Evolutionary conservation across 495 filamentous ascomycete genomes (phyloP).

Genomic region (Amphirosellinia nigrospora): DNA sequence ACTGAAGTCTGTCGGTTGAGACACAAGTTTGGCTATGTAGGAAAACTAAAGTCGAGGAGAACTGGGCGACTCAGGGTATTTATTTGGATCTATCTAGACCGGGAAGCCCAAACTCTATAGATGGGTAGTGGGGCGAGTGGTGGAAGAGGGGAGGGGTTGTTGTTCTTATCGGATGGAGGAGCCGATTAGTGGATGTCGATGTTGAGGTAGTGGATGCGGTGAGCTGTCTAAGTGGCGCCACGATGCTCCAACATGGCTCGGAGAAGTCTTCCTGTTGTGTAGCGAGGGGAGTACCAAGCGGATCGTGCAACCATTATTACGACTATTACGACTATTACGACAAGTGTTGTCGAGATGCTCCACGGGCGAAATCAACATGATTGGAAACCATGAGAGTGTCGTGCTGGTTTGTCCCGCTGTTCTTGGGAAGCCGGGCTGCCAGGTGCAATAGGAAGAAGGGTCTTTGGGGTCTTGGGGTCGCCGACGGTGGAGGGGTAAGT

Average conservation of each 20-base stretch:
- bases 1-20: not conserved
- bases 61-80: not conserved
- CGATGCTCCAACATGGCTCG: not conserved
- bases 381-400: not conserved
- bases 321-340: not conserved
- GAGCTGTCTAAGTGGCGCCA: constrained; percentile 16
- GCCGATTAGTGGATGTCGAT: no score
- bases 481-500: constrained; percentile 4
- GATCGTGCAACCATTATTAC: not conserved
- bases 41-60: not conserved
- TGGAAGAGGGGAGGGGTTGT: constrained; percentile 11
- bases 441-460: not conserved
- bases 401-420: constrained; percentile 8
- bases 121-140: not conserved
- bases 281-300: not conserved
- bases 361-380: constrained; percentile 6
- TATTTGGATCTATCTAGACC: constrained; percentile 13
- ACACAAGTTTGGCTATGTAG: not conserved
- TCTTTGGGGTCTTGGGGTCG: no score
- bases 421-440: not conserved
- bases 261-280: not conserved
- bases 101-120: not conserved
- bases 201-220: constrained; percentile 22
- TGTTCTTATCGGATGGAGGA: constrained; percentile 16
- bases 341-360: not conserved